These are phyloP conservation scores for Coccomyxa subellipsoidea DNA, from an alignment of 163 green algal species.

Conservation along the genomic window DNA sequence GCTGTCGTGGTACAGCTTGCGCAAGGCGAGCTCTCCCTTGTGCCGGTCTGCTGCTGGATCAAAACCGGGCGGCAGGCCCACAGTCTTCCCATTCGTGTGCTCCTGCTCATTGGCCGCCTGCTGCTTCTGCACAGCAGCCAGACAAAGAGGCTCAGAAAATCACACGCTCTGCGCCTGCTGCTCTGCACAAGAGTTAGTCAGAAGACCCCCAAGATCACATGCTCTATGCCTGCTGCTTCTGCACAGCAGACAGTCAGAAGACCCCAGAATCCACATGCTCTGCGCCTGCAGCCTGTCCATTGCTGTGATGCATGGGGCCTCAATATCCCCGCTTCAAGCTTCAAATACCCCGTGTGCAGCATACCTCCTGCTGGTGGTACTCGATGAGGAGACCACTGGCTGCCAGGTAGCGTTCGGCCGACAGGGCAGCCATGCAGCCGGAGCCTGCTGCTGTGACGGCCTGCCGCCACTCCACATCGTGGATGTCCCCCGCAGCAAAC, in stretches of 20 bases:
- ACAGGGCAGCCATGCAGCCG: constrained; percentile 91
- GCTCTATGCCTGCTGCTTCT: too few relatives aligned
- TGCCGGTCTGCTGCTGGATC: constrained; percentile 56
- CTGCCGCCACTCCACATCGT: constrained; percentile 88
- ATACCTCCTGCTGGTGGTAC: constrained; percentile 17
- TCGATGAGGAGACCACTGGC: constrained; percentile 55
- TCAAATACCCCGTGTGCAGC: too few relatives aligned
- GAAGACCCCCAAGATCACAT: too few relatives aligned
- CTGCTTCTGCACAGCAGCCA: constrained; percentile 10
- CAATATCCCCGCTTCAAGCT: too few relatives aligned
- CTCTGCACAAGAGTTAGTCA: too few relatives aligned
- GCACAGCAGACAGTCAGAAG: too few relatives aligned
- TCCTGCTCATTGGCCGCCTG: not conserved
- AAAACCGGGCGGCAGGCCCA: constrained; percentile 35
- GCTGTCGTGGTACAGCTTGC: constrained; percentile 97
- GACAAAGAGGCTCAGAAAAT: too few relatives aligned
- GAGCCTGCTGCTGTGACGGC: constrained; percentile 91
- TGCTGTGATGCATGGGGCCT: too few relatives aligned
- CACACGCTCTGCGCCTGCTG: too few relatives aligned
- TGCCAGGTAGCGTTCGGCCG: constrained; percentile 89
- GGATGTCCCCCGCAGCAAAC: constrained; percentile 85
- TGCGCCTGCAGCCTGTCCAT: too few relatives aligned
- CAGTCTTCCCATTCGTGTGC: not conserved
- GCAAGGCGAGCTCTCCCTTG: constrained; percentile 87
- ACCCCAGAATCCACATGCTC: too few relatives aligned